Evolutionary conservation across 306 rosid genomes (phyloP), one percentile per base, ranked within the genome.

Genomic region (Comarum palustre): DNA sequence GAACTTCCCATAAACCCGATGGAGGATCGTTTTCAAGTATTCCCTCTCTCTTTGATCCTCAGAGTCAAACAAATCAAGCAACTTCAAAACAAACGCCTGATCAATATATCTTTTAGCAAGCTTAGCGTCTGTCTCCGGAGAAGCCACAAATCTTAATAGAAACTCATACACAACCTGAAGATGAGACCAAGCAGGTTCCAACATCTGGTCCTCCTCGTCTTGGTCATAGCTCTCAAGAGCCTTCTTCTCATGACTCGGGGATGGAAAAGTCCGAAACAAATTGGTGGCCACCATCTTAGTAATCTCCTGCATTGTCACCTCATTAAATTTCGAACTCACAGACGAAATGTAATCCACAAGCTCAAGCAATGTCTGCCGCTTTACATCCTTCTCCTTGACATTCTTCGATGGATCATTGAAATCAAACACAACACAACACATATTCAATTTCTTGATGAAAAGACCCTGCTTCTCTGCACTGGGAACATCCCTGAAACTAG

Each of bases 11-110:
- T 87, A 87, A 54, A 87, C 58, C 8, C 89, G 86, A 54, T 87
- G 92, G 57, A 87, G 87, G 69, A 87, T 87, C 0, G 84, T 85
- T 80, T 87, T 87, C 46, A 87, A 73, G 86, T 83, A 87, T 42
- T 85, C 92, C 80, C 92, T 83, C 83, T 87, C 92, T 75, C 92
- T 77, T 66, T 83, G 92, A 72, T 87, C 92, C 87, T 85, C 87
- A 1, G 92, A 87, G 58, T 87, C 87, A 79, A 87, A 87, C 83
- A 87, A 84, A 54, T 83, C 87, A 25, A 87, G 86, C 77, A 87
- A 58, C 69, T 73, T 84, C 83, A 87, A 75, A 73, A 85, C 87
- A 79, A 87, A 87, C 1, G 87, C 77, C 74, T 85, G 89, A 58
- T 85, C 89, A 38, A 87, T 68, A 22, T 76, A 87, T 79, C 86